Percentiles rank a stretch among this genome's conserved stretches.
Conservation (phyloP, 352 stramenopile genomes). For the Phytophthora megakarya region DNA sequence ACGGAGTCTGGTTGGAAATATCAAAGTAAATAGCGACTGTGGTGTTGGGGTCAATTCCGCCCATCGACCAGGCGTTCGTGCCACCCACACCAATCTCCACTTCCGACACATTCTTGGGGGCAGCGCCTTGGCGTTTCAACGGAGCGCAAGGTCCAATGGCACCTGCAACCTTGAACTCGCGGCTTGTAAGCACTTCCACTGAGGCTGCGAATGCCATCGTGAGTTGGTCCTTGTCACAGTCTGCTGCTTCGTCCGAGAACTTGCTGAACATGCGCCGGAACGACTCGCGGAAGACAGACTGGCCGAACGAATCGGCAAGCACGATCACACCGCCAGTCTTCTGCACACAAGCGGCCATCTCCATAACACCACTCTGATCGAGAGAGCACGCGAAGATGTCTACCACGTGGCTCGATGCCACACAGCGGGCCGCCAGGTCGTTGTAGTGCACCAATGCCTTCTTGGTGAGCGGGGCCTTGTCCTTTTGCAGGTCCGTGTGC, state of each 20-base stretch:
- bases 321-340: constrained; percentile 99
- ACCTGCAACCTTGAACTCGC: constrained; percentile 99
- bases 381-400: constrained; percentile 99
- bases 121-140: constrained; percentile 93
- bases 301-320: constrained; percentile 97
- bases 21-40: constrained; percentile 99
- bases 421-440: constrained; percentile 92
- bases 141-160: constrained; percentile 97
- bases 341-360: constrained; percentile 98
- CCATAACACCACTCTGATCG: constrained; percentile 97
- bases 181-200: constrained; percentile 96
- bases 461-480: constrained; percentile 94
- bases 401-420: constrained; percentile 94
- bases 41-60: constrained; percentile 97
- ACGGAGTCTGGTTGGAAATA: constrained; percentile 86
- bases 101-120: constrained; percentile 94
- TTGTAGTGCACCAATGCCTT: constrained; percentile 97
- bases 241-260: constrained; percentile 94
- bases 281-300: constrained; percentile 99
- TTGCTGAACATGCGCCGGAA: constrained; percentile 98
- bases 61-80: constrained; percentile 95
- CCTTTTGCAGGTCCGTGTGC: constrained; percentile 95
- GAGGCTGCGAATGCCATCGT: constrained; percentile 96
- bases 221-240: constrained; percentile 94
- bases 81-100: constrained; percentile 95